A percentile compares a stretch with the other conserved stretches of the same genome.
Evolutionary conservation across 2,329 filamentous ascomycete genomes (phyloP).

Genomic region (Arthrobotrys sphaeroides): DNA sequence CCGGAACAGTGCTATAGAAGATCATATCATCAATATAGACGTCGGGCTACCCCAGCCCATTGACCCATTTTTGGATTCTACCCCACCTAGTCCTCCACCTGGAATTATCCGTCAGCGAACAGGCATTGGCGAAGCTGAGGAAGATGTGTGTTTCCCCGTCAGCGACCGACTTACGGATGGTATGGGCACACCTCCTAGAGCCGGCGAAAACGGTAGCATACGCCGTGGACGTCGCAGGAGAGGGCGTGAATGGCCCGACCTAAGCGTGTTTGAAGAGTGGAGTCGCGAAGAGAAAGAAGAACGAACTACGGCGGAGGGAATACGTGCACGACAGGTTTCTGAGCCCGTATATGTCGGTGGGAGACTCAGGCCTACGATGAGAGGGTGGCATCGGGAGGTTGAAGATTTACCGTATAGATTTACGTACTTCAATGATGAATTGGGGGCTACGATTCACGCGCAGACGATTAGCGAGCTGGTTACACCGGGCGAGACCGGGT

Average conservation of each 20-base stretch:
- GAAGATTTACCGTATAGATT: constrained; percentile 94
- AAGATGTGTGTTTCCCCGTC: constrained; percentile 91
- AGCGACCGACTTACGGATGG: constrained; percentile 82
- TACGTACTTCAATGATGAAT: constrained; percentile 98
- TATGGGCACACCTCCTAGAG: constrained; percentile 68
- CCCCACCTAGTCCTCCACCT: constrained; percentile 62
- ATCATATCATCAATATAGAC: constrained; percentile 66
- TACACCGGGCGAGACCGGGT: constrained; percentile 78
- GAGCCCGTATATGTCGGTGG: constrained; percentile 94
- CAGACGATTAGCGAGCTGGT: constrained; percentile 93
- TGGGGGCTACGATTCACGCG: constrained; percentile 90
- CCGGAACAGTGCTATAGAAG: constrained; percentile 59
- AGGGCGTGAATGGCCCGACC: constrained; percentile 83
- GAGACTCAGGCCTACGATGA: constrained; percentile 76
- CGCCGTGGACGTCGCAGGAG: constrained; percentile 64
- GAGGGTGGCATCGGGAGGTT: constrained; percentile 82
- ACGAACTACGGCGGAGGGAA: constrained; percentile 68
- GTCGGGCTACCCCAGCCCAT: constrained; percentile 58
- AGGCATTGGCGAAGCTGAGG: constrained; percentile 72
- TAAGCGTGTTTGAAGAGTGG: constrained; percentile 87
- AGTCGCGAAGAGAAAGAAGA: constrained; percentile 88
- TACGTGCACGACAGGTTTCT: constrained; percentile 87
- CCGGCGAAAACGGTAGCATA: constrained; percentile 57
- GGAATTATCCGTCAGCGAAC: constrained; percentile 68
- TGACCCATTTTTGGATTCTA: constrained; percentile 58